A percentile compares a stretch with the other conserved stretches of the same genome.
Evolutionary conservation across 192 early-diverging fungal species (phyloP).

Genomic region (Coemansia sp.): DNA sequence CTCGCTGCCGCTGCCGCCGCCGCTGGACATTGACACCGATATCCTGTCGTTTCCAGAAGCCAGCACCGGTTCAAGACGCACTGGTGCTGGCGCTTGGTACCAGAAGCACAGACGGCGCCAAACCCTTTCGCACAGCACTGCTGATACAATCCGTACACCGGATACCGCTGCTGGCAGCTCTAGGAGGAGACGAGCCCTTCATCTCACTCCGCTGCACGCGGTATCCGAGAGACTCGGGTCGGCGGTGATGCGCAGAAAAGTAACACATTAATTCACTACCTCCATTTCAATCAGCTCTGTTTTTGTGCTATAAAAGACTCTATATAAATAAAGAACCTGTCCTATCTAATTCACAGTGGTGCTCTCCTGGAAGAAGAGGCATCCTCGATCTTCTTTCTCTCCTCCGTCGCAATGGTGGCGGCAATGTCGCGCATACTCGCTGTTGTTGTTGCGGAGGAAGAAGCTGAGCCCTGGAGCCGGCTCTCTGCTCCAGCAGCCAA

Average conservation of each 20-base stretch:
- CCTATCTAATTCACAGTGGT: not conserved
- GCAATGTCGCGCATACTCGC: conserved; percentile 37
- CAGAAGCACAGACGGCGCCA: not conserved
- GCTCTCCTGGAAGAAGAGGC: not conserved
- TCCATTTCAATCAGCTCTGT: not conserved
- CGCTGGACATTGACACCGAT: conserved; percentile 14
- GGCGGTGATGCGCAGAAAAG: not conserved
- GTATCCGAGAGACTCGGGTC: conserved; percentile 5
- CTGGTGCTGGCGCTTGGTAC: no score
- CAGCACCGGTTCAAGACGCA: no score
- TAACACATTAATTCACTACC: not conserved
- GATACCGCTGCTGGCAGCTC: not conserved
- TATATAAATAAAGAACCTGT: not conserved
- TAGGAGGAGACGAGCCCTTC: not conserved
- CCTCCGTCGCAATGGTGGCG: conserved; percentile 40
- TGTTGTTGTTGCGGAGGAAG: not conserved
- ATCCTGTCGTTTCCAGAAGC: conserved; percentile 17
- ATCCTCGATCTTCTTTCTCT: conserved; percentile 22
- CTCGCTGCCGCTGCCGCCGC: conserved; percentile 18
- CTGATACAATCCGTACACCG: not conserved
- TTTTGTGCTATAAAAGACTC: not conserved
- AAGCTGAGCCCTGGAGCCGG: not conserved
- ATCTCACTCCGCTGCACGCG: conserved; percentile 22
- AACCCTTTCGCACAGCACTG: not conserved
- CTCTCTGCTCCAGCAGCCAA: not conserved